Percentiles rank a stretch among this genome's conserved stretches.
Evolutionary conservation across 805 yeast species (phyloP).

Genomic region (Myxozyma monticola): DNA sequence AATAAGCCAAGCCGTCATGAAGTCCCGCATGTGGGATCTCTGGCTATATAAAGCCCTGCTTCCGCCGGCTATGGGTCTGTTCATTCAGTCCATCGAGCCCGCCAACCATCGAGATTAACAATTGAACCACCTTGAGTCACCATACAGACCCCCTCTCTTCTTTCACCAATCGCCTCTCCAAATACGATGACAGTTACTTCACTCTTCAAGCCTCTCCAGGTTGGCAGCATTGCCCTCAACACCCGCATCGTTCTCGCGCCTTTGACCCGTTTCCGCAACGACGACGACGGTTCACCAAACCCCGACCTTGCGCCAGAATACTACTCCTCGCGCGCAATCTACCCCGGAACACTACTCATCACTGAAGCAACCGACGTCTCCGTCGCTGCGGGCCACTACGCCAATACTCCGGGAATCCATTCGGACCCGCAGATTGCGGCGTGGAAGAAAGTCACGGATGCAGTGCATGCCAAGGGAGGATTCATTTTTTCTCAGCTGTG

Average conservation of each 20-base stretch:
- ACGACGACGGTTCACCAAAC: slow-evolving; percentile 17
- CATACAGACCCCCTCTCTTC: slow-evolving; percentile 8
- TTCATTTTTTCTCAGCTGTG: slow-evolving; percentile 47
- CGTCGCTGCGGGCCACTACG: slow-evolving; percentile 44
- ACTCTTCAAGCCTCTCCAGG: slow-evolving; percentile 34
- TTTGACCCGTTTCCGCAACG: slow-evolving; percentile 47
- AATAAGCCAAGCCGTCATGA: too few relatives aligned
- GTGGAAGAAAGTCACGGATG: slow-evolving; percentile 56
- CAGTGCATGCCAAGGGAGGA: slow-evolving; percentile 47
- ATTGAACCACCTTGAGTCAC: too few relatives aligned
- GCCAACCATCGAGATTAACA: too few relatives aligned
- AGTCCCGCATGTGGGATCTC: too few relatives aligned
- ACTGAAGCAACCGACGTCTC: slow-evolving; percentile 59
- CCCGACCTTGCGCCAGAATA: slow-evolving; percentile 50
- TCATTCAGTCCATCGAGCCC: too few relatives aligned
- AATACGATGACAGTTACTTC: background rate
- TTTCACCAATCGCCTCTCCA: background rate
- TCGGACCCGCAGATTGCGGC: slow-evolving; percentile 81
- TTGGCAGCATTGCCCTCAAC: slow-evolving; percentile 31
- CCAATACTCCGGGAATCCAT: slow-evolving; percentile 49
- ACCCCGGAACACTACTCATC: slow-evolving; percentile 59
- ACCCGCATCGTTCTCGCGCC: slow-evolving; percentile 53
- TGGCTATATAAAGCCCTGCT: too few relatives aligned
- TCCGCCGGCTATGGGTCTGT: too few relatives aligned
- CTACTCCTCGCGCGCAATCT: slow-evolving; percentile 54